Evolutionary conservation across 495 filamentous ascomycete species (phyloP).

Genomic region (Penicillium dipodomyicola): DNA sequence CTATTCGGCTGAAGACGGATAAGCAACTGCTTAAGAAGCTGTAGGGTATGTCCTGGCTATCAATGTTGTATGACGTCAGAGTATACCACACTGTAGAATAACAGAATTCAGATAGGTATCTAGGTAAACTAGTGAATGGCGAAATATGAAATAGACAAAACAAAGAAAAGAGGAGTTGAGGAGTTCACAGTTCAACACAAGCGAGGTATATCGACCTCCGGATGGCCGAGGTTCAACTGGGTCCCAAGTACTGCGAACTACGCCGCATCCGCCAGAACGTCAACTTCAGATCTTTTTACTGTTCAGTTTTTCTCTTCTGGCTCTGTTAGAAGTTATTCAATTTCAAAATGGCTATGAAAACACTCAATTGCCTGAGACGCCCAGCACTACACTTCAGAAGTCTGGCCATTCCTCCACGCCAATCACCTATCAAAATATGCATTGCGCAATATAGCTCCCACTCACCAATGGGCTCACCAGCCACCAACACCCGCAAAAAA

Average conservation of each 20-base stretch:
- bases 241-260: slow-evolving; percentile 10
- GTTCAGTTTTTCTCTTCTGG: neutral
- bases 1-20: slow-evolving; percentile 7
- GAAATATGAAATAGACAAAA: neutral
- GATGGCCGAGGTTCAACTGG: slow-evolving; percentile 2
- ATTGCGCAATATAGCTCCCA: slow-evolving; percentile 67
- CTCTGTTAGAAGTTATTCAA: neutral
- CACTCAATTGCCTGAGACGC: neutral
- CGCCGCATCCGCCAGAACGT: slow-evolving; percentile 8
- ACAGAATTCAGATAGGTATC: neutral
- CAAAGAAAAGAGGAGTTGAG: neutral
- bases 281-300: neutral
- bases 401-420: neutral
- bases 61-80: neutral
- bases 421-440: slow-evolving; percentile 5
- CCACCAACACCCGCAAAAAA: slow-evolving; percentile 65
- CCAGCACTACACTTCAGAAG: neutral
- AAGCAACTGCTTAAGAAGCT: slow-evolving; percentile 1
- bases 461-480: slow-evolving; percentile 68
- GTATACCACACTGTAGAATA: neutral
- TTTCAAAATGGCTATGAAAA: neutral
- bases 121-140: too few relatives aligned
- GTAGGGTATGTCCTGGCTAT: neutral
- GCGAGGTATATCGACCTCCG: neutral
- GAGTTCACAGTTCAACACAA: neutral